Percentiles rank a stretch among this genome's conserved stretches.
Evolutionary conservation across 2,329 filamentous ascomycete species (phyloP).

Genomic region (Paraconiothyrium sp.): DNA sequence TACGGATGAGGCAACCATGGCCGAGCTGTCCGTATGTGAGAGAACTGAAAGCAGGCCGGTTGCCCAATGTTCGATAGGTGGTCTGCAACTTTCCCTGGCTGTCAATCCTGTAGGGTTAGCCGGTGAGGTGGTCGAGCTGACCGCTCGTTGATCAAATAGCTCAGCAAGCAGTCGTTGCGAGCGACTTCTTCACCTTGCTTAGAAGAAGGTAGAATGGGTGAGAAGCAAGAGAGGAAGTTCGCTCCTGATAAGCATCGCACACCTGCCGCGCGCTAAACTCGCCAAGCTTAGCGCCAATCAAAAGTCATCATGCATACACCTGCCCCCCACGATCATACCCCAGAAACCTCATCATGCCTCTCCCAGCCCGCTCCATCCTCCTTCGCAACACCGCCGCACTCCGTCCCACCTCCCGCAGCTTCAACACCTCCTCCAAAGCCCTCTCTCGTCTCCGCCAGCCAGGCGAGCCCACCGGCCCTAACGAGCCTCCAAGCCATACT

Average conservation of each 20-base stretch:
- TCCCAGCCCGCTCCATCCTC: constrained; percentile 28
- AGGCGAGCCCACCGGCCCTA: constrained; percentile 48
- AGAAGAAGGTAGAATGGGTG: neutral
- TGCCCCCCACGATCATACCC: constrained; percentile 37
- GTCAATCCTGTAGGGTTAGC: constrained; percentile 14
- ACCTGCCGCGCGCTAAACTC: constrained; percentile 17
- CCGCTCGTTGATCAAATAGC: neutral
- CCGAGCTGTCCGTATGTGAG: neutral
- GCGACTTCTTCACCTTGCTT: neutral
- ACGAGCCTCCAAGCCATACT: constrained; percentile 49
- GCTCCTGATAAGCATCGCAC: neutral
- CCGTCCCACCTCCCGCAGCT: constrained; percentile 29
- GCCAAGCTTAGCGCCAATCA: constrained; percentile 31
- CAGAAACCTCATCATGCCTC: constrained; percentile 42
- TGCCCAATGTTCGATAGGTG: neutral
- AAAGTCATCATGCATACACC: constrained; percentile 31
- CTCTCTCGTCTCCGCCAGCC: constrained; percentile 46
- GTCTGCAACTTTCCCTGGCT: neutral
- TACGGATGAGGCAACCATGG: neutral
- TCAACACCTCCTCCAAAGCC: constrained; percentile 33
- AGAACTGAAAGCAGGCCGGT: neutral
- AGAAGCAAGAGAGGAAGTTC: neutral
- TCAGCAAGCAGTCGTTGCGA: neutral
- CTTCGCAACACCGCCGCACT: constrained; percentile 23
- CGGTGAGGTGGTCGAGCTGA: constrained; percentile 8